These are phyloP conservation scores for Russula earlei DNA, from an alignment of 768 basidiomycete genomes.

Conservation along the genomic window DNA sequence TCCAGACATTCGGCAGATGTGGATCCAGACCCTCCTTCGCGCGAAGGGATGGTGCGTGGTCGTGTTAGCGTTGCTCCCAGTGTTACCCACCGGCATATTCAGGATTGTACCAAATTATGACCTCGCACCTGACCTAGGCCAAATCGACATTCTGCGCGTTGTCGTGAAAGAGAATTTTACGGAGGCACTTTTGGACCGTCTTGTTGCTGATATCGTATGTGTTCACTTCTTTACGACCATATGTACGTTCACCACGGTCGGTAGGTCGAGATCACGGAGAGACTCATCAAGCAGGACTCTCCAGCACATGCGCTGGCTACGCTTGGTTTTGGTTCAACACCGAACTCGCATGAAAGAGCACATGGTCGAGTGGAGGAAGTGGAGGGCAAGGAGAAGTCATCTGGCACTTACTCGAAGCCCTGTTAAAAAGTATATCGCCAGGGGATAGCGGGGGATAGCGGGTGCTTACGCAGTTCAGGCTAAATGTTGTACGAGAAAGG, in stretches of 20 bases:
- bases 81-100: not conserved
- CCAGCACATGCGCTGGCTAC: slow-evolving; percentile 43
- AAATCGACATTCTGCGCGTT: slow-evolving; percentile 50
- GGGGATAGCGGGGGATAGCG: too few relatives aligned
- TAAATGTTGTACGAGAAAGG: not conserved
- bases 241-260: not conserved
- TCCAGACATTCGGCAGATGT: slow-evolving; percentile 48
- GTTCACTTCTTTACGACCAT: not conserved
- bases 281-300: slow-evolving; percentile 38
- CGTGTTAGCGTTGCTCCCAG: not conserved
- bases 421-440: slow-evolving; percentile 45
- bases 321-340: slow-evolving; percentile 28
- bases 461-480: too few relatives aligned
- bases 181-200: slow-evolving; percentile 40
- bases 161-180: slow-evolving; percentile 49
- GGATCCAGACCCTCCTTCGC: slow-evolving; percentile 44
- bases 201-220: slow-evolving; percentile 61
- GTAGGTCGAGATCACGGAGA: slow-evolving; percentile 57
- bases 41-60: slow-evolving; percentile 34
- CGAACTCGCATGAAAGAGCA: slow-evolving; percentile 30
- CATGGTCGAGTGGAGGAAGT: slow-evolving; percentile 33
- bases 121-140: slow-evolving; percentile 42
- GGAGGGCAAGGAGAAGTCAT: slow-evolving; percentile 36
- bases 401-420: slow-evolving; percentile 59
- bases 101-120: slow-evolving; percentile 55